Conservation (phyloP, 306 rosid genomes). For the Delonix regia region DNA sequence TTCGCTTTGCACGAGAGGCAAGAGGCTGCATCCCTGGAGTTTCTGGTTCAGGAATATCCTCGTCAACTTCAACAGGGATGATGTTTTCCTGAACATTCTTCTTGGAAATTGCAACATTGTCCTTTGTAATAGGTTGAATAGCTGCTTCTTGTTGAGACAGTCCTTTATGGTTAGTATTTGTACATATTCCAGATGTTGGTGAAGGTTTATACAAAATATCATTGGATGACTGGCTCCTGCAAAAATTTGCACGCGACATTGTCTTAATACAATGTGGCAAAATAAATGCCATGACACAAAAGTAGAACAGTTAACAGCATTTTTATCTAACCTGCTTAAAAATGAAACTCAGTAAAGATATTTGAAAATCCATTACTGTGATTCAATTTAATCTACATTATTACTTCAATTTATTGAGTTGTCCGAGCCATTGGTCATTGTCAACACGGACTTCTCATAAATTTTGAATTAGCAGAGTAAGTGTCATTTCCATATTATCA, state of each 20-base stretch:
- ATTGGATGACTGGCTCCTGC: slow-evolving; percentile 52
- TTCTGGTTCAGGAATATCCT: slow-evolving; percentile 65
- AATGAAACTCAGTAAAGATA: background rate
- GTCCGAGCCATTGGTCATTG: background rate
- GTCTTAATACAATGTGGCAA: background rate
- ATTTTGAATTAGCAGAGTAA: background rate
- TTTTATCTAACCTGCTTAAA: background rate
- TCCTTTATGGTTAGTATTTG: slow-evolving; percentile 33
- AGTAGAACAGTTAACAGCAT: background rate
- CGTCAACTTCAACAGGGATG: slow-evolving; percentile 41
- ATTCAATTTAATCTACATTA: slow-evolving; percentile 9
- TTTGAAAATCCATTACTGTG: slow-evolving; percentile 22
- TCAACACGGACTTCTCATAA: slow-evolving; percentile 10
- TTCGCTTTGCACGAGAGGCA: slow-evolving; percentile 63
- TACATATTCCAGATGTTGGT: slow-evolving; percentile 32
- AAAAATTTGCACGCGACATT: background rate
- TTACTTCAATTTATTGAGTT: background rate
- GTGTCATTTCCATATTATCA: background rate
- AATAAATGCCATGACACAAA: background rate
- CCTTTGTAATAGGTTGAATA: slow-evolving; percentile 37
- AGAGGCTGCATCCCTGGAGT: slow-evolving; percentile 74
- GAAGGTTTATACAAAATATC: slow-evolving; percentile 34
- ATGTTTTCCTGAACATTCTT: slow-evolving; percentile 34
- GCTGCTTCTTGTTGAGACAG: slow-evolving; percentile 38
- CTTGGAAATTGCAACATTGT: slow-evolving; percentile 32